Base-by-base conservation (phyloP, 2,329 filamentous ascomycete genomes). In the Sclerotiophoma versabilis region DNA sequence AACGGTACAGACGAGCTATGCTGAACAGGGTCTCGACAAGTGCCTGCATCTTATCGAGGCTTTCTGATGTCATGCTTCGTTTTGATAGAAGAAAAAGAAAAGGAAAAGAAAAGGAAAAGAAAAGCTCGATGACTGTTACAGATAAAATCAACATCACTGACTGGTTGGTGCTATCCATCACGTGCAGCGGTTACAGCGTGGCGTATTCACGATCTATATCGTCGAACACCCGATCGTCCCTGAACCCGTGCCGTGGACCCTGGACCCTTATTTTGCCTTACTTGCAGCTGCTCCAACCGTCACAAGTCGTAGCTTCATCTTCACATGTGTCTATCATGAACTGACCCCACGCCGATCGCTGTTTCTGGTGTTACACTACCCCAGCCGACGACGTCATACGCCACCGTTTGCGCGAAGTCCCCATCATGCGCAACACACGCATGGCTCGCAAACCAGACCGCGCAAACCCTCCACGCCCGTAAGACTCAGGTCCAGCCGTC, bases 361-460 rank as follows among this genome's bases (percentile, higher is more conserved):
- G 49, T 23, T 20, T 19, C 8, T 46, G 9, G 29, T 41, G 51
- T 42, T 44, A 45, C 45, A 49, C 38, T 10, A 26, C 11, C 25
- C 15, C 34, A 36, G 33, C 23, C 14, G 19, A 14, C 27, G 51
- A 54, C 51, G 51, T 54, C 51, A 54, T 54, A 36, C 34, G 51
- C 45, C 41, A 22, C 41, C 23, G 39, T 30, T 48, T 49, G 51
- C 41, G 46, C 51, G 25, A 45, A 39, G 34, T n/a, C 29, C 17
- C 44, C 15, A 46, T 49, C 51, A 54, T 54, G 51, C 51, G 51
- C 39, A 30, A n/a, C 34, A 33, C 19, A 27, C 39, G 23, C 51
- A 45, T 49, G 51, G 44, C 27, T 32, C 23, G 39, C 51, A 45
- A 49, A 54, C 51, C 45, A 49, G 27, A 54, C 10, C 22, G 45